These are phyloP conservation scores for Piloderma croceum DNA, from an alignment of 768 basidiomycete genomes.

Conservation along the genomic window DNA sequence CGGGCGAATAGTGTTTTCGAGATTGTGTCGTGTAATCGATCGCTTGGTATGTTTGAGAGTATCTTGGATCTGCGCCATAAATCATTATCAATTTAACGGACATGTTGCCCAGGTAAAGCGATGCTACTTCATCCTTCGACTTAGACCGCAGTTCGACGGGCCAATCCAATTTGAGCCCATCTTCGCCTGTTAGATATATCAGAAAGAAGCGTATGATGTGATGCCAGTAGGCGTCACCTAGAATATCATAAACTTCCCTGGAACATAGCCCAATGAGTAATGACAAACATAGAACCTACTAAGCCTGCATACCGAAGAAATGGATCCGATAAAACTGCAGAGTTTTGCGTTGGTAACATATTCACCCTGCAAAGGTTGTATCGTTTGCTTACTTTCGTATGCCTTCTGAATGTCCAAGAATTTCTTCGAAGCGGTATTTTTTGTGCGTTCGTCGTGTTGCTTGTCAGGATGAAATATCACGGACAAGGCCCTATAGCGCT, in stretches of 20 bases:
- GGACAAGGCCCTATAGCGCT: slow-evolving; percentile 66
- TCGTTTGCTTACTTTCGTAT: slow-evolving; percentile 57
- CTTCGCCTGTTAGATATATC: slow-evolving; percentile 12
- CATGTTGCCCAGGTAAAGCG: too few relatives aligned
- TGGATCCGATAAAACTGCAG: slow-evolving; percentile 63
- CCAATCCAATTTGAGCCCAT: slow-evolving; percentile 40
- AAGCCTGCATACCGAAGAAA: slow-evolving; percentile 54
- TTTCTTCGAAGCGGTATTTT: slow-evolving; percentile 54
- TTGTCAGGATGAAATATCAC: slow-evolving; percentile 84
- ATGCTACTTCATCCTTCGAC: slow-evolving; percentile 45
- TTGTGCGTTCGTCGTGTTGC: slow-evolving; percentile 50
- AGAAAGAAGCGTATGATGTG: not conserved
- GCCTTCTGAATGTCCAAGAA: slow-evolving; percentile 80
- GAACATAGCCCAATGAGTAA: slow-evolving; percentile 7
- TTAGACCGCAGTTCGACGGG: slow-evolving; percentile 38
- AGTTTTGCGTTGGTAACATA: not conserved
- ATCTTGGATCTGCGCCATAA: slow-evolving; percentile 5
- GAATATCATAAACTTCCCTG: slow-evolving; percentile 70
- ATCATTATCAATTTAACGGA: too few relatives aligned
- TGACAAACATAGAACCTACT: slow-evolving; percentile 1
- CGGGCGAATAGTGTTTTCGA: slow-evolving; percentile 38
- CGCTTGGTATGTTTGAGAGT: slow-evolving; percentile 36
- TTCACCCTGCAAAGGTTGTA: not conserved
- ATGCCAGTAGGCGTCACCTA: slow-evolving; percentile 40
- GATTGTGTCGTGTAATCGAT: slow-evolving; percentile 31